Conservation (phyloP, 768 basidiomycete species). For the Cystobasidium tubakii region DNA sequence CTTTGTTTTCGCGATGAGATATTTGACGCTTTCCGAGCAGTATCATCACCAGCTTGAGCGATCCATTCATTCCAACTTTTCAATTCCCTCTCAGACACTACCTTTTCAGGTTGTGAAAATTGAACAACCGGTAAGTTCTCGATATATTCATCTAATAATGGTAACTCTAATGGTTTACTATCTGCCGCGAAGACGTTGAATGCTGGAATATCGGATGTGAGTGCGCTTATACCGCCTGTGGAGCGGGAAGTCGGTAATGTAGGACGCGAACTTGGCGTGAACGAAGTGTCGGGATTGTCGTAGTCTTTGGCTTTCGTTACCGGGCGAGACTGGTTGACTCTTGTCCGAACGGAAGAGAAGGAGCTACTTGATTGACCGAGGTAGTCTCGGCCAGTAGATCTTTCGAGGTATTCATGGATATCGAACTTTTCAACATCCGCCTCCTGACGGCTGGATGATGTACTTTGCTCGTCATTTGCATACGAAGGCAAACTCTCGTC, state of each 20-base stretch:
- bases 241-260: constrained; percentile 21
- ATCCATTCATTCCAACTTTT: constrained; percentile 37
- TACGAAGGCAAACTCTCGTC: neutral
- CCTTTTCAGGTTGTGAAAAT: constrained; percentile 48
- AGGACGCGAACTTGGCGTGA: neutral
- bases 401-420: neutral
- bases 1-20: neutral
- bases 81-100: constrained; percentile 21
- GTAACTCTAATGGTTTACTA: constrained; percentile 60
- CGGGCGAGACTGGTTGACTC: neutral
- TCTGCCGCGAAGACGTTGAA: constrained; percentile 58
- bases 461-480: neutral
- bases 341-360: neutral
- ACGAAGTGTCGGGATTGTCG: neutral
- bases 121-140: constrained; percentile 53
- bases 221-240: constrained; percentile 1
- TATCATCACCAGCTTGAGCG: constrained; percentile 5
- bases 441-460: neutral
- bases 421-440: neutral
- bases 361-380: neutral
- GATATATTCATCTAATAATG: constrained; percentile 61
- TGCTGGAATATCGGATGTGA: constrained; percentile 52
- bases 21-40: no score
- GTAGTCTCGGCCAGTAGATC: no score
- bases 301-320: neutral